A percentile compares a stretch with the other conserved stretches of the same genome.
These are phyloP conservation scores for Hyaloscypha variabilis DNA, from an alignment of 495 filamentous ascomycete genomes.

Conservation along the genomic window DNA sequence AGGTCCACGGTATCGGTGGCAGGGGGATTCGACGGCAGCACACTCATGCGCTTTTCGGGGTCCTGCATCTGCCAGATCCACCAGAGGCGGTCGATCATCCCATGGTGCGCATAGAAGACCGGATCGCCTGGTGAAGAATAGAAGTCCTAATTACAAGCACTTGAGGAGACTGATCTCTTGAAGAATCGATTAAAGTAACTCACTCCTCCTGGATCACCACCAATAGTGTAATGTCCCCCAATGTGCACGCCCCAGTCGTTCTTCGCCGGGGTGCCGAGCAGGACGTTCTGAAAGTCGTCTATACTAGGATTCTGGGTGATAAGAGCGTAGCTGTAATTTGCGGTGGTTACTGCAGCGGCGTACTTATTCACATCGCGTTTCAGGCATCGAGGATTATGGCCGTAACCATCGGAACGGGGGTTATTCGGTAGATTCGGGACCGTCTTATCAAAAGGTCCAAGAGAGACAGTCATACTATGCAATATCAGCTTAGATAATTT, in stretches of 20 bases:
- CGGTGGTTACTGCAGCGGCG: neutral
- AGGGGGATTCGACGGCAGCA: constrained; percentile 45
- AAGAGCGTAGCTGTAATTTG: constrained; percentile 14
- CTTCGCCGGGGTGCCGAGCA: constrained; percentile 6
- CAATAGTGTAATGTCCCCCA: constrained; percentile 23
- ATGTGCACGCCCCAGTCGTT: constrained; percentile 18
- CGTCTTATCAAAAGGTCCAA: constrained; percentile 47
- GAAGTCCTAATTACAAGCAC: constrained; percentile 53
- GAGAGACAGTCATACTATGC: constrained; percentile 45
- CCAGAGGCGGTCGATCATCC: constrained; percentile 67
- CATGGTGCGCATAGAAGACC: constrained; percentile 71
- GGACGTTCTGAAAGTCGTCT: constrained; percentile 16
- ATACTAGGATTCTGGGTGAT: constrained; percentile 18
- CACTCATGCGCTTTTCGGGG: constrained; percentile 42
- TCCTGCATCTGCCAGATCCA: constrained; percentile 74
- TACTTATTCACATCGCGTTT: constrained; percentile 62
- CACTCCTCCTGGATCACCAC: constrained; percentile 27
- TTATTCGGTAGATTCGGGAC: constrained; percentile 31
- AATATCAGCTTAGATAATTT: neutral
- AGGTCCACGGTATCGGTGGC: constrained; percentile 16
- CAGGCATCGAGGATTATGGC: constrained; percentile 66
- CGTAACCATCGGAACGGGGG: constrained; percentile 13
- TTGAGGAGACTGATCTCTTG: neutral
- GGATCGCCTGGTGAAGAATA: constrained; percentile 65
- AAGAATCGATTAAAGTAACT: constrained; percentile 1